Conservation (phyloP, 805 yeast genomes). For the Pichia ethanolica region DNA sequence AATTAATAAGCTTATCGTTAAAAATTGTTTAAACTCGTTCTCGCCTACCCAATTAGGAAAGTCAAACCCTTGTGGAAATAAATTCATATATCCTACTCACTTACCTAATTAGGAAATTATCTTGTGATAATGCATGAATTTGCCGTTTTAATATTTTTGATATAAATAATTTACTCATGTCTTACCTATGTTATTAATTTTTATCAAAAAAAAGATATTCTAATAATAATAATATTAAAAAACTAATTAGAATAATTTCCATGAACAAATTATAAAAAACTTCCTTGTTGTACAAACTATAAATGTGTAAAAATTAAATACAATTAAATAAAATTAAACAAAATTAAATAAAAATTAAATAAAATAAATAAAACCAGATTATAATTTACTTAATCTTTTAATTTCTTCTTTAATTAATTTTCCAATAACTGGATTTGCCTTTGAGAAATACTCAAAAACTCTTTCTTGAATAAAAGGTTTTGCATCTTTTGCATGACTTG, state of each 20-base stretch:
- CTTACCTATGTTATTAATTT: too few species aligned
- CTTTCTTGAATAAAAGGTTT: constrained; percentile 69
- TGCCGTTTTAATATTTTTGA: too few species aligned
- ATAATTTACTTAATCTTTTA: constrained; percentile 11
- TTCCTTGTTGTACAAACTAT: too few species aligned
- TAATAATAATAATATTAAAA: too few species aligned
- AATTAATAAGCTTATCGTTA: neutral
- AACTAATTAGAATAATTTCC: too few species aligned
- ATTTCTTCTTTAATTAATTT: constrained; percentile 55
- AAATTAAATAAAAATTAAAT: neutral
- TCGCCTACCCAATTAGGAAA: constrained; percentile 2
- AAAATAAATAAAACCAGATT: neutral
- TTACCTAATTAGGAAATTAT: neutral
- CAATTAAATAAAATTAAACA: neutral
- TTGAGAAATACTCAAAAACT: constrained; percentile 67
- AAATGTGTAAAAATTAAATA: too few species aligned
- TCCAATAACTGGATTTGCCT: constrained; percentile 66
- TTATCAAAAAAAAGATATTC: too few species aligned
- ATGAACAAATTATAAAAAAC: too few species aligned
- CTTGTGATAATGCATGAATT: too few species aligned
- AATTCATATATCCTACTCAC: neutral
- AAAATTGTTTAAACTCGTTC: neutral
- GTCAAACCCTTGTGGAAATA: neutral
- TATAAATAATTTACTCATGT: too few species aligned
- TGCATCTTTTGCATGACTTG: constrained; percentile 66